Base-by-base conservation (phyloP, 2,329 filamentous ascomycete genomes). In the Colletotrichum nymphaeae region DNA sequence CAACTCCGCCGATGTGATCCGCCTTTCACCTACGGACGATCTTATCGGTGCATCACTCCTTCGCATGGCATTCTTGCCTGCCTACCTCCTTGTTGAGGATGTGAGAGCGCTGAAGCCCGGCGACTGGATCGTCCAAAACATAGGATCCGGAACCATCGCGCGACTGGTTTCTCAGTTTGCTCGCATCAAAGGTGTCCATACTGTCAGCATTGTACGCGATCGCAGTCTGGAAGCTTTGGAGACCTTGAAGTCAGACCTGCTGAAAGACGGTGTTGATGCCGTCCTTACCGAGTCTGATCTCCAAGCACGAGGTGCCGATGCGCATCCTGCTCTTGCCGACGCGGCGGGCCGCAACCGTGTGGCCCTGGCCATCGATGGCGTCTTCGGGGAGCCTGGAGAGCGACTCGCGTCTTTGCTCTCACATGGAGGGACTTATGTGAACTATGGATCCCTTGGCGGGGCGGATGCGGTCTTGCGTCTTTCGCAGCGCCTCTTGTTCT, bases 81-180 rank as follows among this genome's bases (percentile, higher is more conserved):
- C 77, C 19, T 79, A 73, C 65, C 71, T 77, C 24, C 68, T 79
- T 7, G 65, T 78, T 49, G 77, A 79, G 63, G 30, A 64, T 22
- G 19, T 63, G 8, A n/a, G 37, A n/a, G 5, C 37, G 11, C 60
- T 63, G 30, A 46, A 66, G 60, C 75, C 72, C 0, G 77, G 78
- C n/a, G 77, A 79, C 55, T 78, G 72, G 69, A 75, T 78, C 49
- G 70, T 78, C 42, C 76, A 76, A 37, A 78, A 78, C 60, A 76
- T 76, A 3, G 77, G 65, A 22, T 64, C 72, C 4, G 63, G 67
- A 3, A 71, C 70, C 32, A 67, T 78, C 26, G 73, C 76, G 8
- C 77, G 77, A 35, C 63, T 78, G 58, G 74, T 77, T 16, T 63
- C 70, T 35, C 77, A 78, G 53, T 78, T 78, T 28, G 60, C 60